Conservation (phyloP, 2,329 filamentous ascomycete species). For the Myriosclerotinia duriaeana region DNA sequence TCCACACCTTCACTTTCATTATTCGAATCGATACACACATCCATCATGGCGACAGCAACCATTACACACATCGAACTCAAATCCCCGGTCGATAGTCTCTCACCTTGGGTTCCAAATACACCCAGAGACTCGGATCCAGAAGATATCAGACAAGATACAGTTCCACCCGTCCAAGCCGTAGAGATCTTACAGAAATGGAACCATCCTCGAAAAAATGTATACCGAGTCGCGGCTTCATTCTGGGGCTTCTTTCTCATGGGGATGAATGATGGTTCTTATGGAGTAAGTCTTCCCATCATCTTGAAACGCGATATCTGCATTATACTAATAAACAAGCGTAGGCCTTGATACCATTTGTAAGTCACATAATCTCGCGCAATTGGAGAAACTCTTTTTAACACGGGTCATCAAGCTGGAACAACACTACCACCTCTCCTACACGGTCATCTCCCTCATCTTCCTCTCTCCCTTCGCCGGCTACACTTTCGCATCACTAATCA, state of each 20-base stretch:
- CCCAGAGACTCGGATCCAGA: conserved; percentile 1
- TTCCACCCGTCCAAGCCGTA: conserved; percentile 11
- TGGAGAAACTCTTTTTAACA: background rate
- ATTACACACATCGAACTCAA: background rate
- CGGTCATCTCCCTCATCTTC: conserved; percentile 65
- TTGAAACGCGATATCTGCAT: background rate
- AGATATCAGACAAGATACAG: conserved; percentile 16
- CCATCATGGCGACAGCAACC: conserved; percentile 9
- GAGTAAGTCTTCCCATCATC: conserved; percentile 26
- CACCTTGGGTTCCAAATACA: background rate
- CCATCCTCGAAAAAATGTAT: conserved; percentile 56
- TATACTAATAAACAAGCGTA: conserved; percentile 29
- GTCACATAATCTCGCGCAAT: background rate
- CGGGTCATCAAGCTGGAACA: conserved; percentile 25
- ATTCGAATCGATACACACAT: background rate
- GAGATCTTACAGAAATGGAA: conserved; percentile 60
- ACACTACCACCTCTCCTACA: conserved; percentile 63
- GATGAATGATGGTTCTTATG: conserved; percentile 29
- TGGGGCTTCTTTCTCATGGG: conserved; percentile 61
- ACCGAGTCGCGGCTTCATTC: conserved; percentile 58
- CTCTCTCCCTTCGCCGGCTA: conserved; percentile 67
- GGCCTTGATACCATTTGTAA: conserved; percentile 49
- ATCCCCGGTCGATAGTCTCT: background rate
- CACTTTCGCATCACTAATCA: conserved; percentile 59
- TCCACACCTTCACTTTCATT: background rate